Conservation (phyloP, 2,329 filamentous ascomycete genomes). For the Orbilia brochopaga region DNA sequence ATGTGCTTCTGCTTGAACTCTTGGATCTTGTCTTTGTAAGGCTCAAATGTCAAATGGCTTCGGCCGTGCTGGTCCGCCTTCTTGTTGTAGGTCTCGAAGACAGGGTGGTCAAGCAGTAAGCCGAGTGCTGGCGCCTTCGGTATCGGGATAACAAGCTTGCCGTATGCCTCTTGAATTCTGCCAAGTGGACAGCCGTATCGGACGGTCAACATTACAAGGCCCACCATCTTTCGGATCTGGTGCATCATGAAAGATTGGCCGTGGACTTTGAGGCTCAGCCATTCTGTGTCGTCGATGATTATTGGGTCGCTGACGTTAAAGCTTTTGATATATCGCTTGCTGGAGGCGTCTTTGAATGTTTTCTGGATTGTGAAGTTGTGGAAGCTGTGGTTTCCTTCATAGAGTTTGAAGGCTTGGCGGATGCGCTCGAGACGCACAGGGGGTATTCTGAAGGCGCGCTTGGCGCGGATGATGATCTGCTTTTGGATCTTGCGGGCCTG, state of each 20-base stretch:
- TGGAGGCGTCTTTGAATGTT: conserved; percentile 76
- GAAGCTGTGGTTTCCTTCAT: conserved; percentile 85
- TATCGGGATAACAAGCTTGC: conserved; percentile 75
- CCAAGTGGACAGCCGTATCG: conserved; percentile 78
- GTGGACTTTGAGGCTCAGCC: conserved; percentile 93
- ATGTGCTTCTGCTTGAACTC: conserved; percentile 92
- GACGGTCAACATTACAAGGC: conserved; percentile 82
- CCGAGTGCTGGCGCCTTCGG: conserved; percentile 92
- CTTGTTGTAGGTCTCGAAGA: conserved; percentile 88
- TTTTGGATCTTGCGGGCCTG: conserved; percentile 47
- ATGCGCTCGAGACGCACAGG: conserved; percentile 73
- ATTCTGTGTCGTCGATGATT: conserved; percentile 88
- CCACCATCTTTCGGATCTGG: conserved; percentile 96
- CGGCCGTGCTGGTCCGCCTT: conserved; percentile 69
- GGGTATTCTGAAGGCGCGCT: conserved; percentile 85
- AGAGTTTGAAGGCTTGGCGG: conserved; percentile 75
- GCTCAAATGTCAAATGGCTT: conserved; percentile 76
- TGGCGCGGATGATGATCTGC: conserved; percentile 56
- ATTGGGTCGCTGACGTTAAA: conserved; percentile 82
- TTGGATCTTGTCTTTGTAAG: conserved; percentile 77
- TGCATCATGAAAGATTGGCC: conserved; percentile 99
- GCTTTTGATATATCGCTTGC: conserved; percentile 89
- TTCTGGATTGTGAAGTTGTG: conserved; percentile 99
- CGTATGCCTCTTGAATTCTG: conserved; percentile 77
- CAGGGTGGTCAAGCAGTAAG: conserved; percentile 83